Evolutionary conservation across 169 alveolate species (phyloP).

Genomic region (Neospora caninum): DNA sequence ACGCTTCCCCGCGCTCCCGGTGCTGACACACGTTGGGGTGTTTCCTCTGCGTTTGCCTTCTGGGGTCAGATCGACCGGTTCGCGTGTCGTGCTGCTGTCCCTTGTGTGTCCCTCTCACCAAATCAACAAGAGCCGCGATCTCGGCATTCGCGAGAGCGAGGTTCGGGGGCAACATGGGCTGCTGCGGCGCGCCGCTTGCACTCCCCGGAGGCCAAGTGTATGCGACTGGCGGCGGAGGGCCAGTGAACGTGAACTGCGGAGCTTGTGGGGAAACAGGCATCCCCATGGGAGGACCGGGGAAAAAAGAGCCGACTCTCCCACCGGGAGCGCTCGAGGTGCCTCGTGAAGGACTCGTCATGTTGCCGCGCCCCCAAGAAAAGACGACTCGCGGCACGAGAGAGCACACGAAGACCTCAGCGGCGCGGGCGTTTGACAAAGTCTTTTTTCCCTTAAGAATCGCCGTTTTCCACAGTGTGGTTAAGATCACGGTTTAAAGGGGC

Average conservation of each 20-base stretch:
- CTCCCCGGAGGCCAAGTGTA: neutral
- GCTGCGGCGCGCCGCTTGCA: neutral
- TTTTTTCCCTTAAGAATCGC: too few species aligned
- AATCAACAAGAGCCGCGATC: slow-evolving; percentile 25
- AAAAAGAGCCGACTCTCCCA: neutral
- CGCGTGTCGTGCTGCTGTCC: too few species aligned
- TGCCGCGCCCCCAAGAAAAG: too few species aligned
- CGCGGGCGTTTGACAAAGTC: too few species aligned
- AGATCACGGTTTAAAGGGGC: too few species aligned
- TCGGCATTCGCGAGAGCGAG: neutral
- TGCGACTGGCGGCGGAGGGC: neutral
- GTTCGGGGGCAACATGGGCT: neutral
- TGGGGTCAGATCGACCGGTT: too few species aligned
- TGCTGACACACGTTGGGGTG: too few species aligned
- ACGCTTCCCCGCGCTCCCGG: too few species aligned
- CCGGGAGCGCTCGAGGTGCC: neutral
- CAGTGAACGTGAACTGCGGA: neutral
- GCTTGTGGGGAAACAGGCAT: neutral
- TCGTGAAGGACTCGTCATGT: neutral
- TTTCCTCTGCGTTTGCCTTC: too few species aligned
- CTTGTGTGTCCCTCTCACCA: neutral
- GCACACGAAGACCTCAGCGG: too few species aligned
- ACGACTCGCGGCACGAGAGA: too few species aligned
- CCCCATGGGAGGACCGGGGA: neutral
- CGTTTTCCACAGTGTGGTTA: too few species aligned